phyloP scores from a whole-genome alignment of 345 rosid species.

The Anastatica hierochuntica region DNA sequence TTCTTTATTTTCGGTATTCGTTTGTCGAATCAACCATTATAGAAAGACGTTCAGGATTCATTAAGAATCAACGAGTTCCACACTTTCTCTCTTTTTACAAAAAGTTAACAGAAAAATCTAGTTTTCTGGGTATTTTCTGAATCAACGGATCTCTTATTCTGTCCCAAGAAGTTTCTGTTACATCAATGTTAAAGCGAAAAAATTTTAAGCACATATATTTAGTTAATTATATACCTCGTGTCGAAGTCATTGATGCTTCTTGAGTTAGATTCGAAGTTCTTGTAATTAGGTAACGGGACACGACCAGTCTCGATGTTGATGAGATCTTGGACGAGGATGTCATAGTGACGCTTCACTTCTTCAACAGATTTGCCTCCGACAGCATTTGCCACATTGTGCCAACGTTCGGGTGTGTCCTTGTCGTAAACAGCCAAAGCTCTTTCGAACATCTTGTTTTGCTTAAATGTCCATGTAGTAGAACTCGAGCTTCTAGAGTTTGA shows the following conservation, averaged over 20 bases:
- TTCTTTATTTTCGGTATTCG: too few species aligned
- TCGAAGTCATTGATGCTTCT: conserved; percentile 27
- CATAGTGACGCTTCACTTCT: conserved; percentile 85
- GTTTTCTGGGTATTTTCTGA: too few species aligned
- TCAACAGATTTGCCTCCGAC: conserved; percentile 78
- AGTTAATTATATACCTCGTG: conserved; percentile 29
- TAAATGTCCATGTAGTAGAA: conserved; percentile 57
- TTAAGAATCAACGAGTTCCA: too few species aligned
- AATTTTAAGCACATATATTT: not conserved
- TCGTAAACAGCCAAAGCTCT: conserved; percentile 77
- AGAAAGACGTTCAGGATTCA: too few species aligned
- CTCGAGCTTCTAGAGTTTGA: conserved; percentile 41
- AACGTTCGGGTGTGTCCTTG: conserved; percentile 87
- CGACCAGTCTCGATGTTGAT: conserved; percentile 61
- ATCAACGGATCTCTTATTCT: too few species aligned
- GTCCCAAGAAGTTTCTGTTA: too few species aligned
- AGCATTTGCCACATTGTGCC: conserved; percentile 77
- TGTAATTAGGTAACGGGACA: conserved; percentile 67
- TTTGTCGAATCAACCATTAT: too few species aligned
- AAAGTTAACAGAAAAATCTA: too few species aligned
- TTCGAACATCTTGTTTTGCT: conserved; percentile 82
- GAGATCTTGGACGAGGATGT: conserved; percentile 66
- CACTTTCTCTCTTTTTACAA: too few species aligned
- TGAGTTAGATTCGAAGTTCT: conserved; percentile 24
- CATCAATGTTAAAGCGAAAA: not conserved